phyloP scores from a whole-genome alignment of 805 yeast species.

The Komagataella phaffii region DNA sequence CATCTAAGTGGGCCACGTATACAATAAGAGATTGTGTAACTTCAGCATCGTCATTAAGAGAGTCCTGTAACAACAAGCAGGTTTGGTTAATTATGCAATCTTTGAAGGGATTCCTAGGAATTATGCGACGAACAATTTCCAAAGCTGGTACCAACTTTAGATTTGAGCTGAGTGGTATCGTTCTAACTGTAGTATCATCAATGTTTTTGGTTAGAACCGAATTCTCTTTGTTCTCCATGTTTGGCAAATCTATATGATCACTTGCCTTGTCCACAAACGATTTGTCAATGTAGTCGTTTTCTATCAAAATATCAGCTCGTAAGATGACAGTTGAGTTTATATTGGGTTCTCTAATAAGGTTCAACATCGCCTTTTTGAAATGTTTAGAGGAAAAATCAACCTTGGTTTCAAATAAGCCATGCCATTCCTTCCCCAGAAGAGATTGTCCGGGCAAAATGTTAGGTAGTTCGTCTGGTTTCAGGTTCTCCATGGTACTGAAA shows the following conservation, averaged over 20 bases:
- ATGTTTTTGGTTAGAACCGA: constrained; percentile 15
- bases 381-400: constrained; percentile 40
- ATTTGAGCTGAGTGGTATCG: constrained; percentile 15
- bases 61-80: constrained; percentile 37
- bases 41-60: constrained; percentile 9
- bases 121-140: constrained; percentile 65
- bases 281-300: constrained; percentile 21
- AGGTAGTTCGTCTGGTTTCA: not conserved
- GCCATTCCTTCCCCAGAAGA: constrained; percentile 48
- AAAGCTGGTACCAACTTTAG: constrained; percentile 20
- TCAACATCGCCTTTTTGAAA: constrained; percentile 65
- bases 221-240: constrained; percentile 1
- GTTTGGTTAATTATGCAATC: constrained; percentile 80
- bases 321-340: constrained; percentile 85
- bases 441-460: constrained; percentile 15
- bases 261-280: constrained; percentile 6
- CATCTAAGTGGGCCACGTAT: constrained; percentile 64
- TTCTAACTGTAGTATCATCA: constrained; percentile 26
- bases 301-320: constrained; percentile 70
- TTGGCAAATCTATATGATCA: constrained; percentile 7
- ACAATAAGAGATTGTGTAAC: constrained; percentile 40
- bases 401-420: constrained; percentile 34
- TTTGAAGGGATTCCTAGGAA: constrained; percentile 86
- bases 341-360: constrained; percentile 72
- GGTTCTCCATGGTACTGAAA: not conserved